A percentile compares a stretch with the other conserved stretches of the same genome.
phyloP scores from a whole-genome alignment of 495 filamentous ascomycete species.

The Neurospora hispaniola region DNA sequence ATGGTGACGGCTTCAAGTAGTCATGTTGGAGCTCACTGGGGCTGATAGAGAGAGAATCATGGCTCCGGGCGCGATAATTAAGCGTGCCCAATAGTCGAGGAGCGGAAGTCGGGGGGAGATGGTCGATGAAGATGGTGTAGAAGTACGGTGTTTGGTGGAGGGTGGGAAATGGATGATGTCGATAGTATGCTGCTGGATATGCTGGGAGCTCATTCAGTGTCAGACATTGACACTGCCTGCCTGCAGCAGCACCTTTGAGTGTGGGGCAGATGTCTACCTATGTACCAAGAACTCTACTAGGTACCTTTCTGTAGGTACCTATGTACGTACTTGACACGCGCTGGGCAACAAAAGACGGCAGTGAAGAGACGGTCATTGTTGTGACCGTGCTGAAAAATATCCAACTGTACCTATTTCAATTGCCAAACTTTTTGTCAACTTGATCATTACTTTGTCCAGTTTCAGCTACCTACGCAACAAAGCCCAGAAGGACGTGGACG shows the following conservation, averaged over 20 bases:
- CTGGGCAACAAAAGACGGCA: not conserved
- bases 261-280: not conserved
- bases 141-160: not conserved
- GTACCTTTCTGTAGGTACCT: not conserved
- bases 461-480: not conserved
- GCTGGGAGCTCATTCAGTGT: not conserved
- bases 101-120: not conserved
- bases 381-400: not conserved
- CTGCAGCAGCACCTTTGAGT: not conserved
- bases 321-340: not conserved
- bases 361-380: not conserved
- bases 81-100: not conserved
- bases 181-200: not conserved
- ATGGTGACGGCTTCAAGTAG: constrained; percentile 8
- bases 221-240: not conserved
- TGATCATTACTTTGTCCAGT: not conserved
- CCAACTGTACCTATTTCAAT: not conserved
- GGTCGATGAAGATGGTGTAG: not conserved
- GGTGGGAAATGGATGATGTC: not conserved
- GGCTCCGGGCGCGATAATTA: not conserved
- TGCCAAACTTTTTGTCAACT: not conserved
- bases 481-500: not conserved
- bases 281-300: no score
- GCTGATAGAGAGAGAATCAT: not conserved
- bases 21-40: constrained; percentile 18